Evolutionary conservation across 768 basidiomycete genomes (phyloP).

Genomic region (Lactarius sp.): DNA sequence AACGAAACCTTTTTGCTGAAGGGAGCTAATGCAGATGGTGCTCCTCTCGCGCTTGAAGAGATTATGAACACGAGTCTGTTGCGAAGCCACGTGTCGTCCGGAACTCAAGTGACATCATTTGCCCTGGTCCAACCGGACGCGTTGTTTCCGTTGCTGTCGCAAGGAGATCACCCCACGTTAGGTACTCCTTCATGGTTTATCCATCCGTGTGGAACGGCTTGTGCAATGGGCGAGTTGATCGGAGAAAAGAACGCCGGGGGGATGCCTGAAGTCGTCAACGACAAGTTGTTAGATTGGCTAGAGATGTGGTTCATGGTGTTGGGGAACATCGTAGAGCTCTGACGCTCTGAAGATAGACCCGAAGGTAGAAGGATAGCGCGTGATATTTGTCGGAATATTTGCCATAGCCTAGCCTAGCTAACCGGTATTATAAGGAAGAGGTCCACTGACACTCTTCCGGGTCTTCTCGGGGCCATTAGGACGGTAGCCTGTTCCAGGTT

Average conservation of each 20-base stretch:
- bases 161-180: conserved; percentile 80
- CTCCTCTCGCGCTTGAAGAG: conserved; percentile 51
- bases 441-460: neutral
- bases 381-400: conserved; percentile 1
- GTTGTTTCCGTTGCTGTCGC: conserved; percentile 73
- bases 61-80: conserved; percentile 59
- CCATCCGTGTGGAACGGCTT: conserved; percentile 78
- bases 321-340: conserved; percentile 54
- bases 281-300: conserved; percentile 46
- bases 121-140: conserved; percentile 48
- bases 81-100: conserved; percentile 41
- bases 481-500: neutral
- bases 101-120: conserved; percentile 46
- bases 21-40: conserved; percentile 48
- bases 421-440: neutral
- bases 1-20: conserved; percentile 14
- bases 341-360: conserved; percentile 15
- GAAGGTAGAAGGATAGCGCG: neutral
- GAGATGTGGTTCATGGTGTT: conserved; percentile 79
- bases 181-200: conserved; percentile 78
- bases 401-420: neutral
- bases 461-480: no score
- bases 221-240: conserved; percentile 65
- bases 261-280: conserved; percentile 21
- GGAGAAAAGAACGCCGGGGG: conserved; percentile 38